phyloP scores from a whole-genome alignment of 176 grass and related monocot genomes.

The Raddia distichophylla region DNA sequence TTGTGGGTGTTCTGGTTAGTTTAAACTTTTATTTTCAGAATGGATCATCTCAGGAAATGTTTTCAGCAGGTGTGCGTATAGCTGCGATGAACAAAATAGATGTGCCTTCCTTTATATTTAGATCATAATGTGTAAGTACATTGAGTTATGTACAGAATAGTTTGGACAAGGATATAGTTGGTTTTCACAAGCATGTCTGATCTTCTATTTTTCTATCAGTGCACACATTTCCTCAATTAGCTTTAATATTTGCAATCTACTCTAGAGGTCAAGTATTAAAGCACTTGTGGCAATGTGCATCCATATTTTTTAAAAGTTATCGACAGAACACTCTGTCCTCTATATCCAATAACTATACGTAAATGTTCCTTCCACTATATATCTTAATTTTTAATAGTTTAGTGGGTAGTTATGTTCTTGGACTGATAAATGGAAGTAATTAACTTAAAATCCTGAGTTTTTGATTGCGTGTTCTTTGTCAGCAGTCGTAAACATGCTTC shows the following conservation, averaged over 20 bases:
- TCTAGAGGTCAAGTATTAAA: slow-evolving; percentile 22
- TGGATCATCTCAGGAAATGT: not conserved
- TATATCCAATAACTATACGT: slow-evolving; percentile 2
- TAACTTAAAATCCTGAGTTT: not conserved
- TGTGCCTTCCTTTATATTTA: not conserved
- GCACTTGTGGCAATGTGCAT: not conserved
- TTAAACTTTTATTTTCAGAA: not conserved
- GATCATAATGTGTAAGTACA: not conserved
- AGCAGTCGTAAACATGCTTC: slow-evolving; percentile 57
- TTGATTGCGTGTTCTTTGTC: slow-evolving; percentile 12
- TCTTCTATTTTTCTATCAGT: not conserved
- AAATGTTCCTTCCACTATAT: not conserved
- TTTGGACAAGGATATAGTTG: not conserved
- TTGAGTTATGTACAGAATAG: not conserved
- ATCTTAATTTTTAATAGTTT: not conserved
- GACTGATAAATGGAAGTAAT: slow-evolving; percentile 2
- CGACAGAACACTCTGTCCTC: too few species aligned
- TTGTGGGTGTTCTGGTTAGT: slow-evolving; percentile 12
- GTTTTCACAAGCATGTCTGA: not conserved
- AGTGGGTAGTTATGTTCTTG: not conserved
- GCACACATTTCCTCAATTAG: not conserved
- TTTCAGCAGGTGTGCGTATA: not conserved
- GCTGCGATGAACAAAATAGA: not conserved
- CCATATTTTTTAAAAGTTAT: too few species aligned
- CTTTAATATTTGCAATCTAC: not conserved